Evolutionary conservation across 108 stramenopile species (phyloP).

Genomic region (Asterionellopsis glacialis): DNA sequence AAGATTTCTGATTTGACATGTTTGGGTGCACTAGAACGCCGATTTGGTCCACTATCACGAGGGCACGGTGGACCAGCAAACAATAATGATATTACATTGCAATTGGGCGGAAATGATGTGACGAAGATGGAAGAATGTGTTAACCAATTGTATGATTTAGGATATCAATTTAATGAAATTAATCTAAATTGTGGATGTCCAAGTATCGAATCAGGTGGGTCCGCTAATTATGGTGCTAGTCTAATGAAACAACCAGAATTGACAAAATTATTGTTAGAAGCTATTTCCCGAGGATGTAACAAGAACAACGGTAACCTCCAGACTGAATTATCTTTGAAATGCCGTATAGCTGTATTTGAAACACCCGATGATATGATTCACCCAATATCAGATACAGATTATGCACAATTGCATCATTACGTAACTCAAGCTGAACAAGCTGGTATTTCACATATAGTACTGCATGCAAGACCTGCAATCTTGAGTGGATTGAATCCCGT

Average conservation of each 20-base stretch:
- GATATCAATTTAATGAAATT: slow-evolving; percentile 29
- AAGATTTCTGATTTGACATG: slow-evolving; percentile 37
- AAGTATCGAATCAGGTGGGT: slow-evolving; percentile 39
- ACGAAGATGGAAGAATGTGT: slow-evolving; percentile 23
- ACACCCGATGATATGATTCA: slow-evolving; percentile 16
- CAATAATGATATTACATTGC: slow-evolving; percentile 26
- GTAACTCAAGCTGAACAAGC: slow-evolving; percentile 17
- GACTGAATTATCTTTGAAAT: slow-evolving; percentile 34
- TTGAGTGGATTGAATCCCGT: slow-evolving; percentile 40
- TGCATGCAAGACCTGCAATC: slow-evolving; percentile 44
- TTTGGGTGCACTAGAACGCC: slow-evolving; percentile 10
- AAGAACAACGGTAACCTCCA: not conserved
- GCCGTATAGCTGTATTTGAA: slow-evolving; percentile 40
- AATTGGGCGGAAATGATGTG: slow-evolving; percentile 37
- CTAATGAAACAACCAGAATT: slow-evolving; percentile 37
- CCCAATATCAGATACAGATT: slow-evolving; percentile 16
- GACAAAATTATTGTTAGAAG: slow-evolving; percentile 24
- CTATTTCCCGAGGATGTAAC: slow-evolving; percentile 4
- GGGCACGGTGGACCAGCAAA: not conserved
- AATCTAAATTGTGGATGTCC: slow-evolving; percentile 59
- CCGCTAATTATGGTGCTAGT: slow-evolving; percentile 41
- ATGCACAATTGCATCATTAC: slow-evolving; percentile 24
- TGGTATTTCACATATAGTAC: slow-evolving; percentile 35
- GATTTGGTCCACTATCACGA: slow-evolving; percentile 10
- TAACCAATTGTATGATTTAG: not conserved